Conservation (phyloP, 352 stramenopile species). For the Globisporangium heterothallicum region DNA sequence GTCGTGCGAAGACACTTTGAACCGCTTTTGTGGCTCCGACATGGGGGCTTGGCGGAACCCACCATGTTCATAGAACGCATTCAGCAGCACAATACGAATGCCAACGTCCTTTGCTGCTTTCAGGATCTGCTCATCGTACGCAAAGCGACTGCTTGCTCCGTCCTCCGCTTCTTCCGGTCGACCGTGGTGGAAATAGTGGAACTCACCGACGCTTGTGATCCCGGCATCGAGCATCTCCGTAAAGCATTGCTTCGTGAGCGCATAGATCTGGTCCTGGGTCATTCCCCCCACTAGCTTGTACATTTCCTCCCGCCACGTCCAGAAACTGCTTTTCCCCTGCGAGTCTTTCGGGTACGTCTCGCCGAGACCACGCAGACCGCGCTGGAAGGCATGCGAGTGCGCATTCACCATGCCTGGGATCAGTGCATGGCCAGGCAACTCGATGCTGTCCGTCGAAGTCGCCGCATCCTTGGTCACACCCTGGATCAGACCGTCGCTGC, state of each 20-base stretch:
- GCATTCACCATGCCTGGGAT: constrained; percentile 74
- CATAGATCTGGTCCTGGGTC: constrained; percentile 58
- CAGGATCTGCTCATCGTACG: constrained; percentile 68
- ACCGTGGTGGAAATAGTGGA: constrained; percentile 79
- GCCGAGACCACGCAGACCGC: constrained; percentile 58
- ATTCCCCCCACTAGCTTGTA: constrained; percentile 71
- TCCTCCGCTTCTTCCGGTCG: constrained; percentile 24
- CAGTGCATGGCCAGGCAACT: constrained; percentile 43
- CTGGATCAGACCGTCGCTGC: constrained; percentile 38
- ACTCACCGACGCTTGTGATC: constrained; percentile 75
- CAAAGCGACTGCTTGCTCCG: constrained; percentile 32
- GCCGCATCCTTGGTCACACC: constrained; percentile 20
- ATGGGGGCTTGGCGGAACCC: constrained; percentile 58
- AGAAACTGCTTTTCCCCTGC: constrained; percentile 53
- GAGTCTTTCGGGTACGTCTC: constrained; percentile 59
- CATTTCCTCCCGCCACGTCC: constrained; percentile 82
- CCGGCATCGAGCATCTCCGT: constrained; percentile 70
- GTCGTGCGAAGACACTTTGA: constrained; percentile 60
- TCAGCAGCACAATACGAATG: constrained; percentile 70
- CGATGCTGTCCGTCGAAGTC: constrained; percentile 5
- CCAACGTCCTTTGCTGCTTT: constrained; percentile 53
- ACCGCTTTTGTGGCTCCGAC: constrained; percentile 58
- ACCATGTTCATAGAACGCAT: constrained; percentile 71
- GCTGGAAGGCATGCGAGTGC: constrained; percentile 80
- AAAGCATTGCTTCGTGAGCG: constrained; percentile 70